Base-by-base conservation (phyloP, 2,329 filamentous ascomycete genomes). In the Phialocephala subalpina region DNA sequence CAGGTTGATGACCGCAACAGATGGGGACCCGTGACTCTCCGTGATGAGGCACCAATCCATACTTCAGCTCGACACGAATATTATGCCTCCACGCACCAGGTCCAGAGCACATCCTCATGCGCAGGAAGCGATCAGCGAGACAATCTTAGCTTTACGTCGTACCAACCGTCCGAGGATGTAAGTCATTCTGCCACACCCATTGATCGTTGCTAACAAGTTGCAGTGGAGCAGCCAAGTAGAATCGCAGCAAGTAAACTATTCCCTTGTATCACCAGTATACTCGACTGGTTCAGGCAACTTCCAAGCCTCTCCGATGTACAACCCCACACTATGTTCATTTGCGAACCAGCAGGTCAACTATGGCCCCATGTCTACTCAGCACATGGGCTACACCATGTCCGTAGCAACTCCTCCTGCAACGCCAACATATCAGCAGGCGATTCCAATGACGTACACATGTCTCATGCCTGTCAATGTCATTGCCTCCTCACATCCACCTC, bases 1-100 rank as follows among this genome's bases (percentile, higher is more conserved):
- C 58, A 69, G 11, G 72, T 69, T n/a, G 71, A 73, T 60, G 67
- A 66, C 16, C 69, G 73, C 18, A 75, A 75, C 38, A 69, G 72
- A 57, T 71, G 60, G 1, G n/a, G 67, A 12, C 55, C 62, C 4
- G 64, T 67, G 2, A 63, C 56, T 58, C 58, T 74, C 55, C 60
- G 66, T 8, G 63, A 67, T 53, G 27, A 49, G 12, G 42, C 14
- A 36, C 7, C 22, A 36, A 55, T 18, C 18, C 55, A 58, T 6
- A 62, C 35, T 16, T 58, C 60, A 22, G 25, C 45, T 49, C 45
- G n/a, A n/a, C 49, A 53, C 8, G 55, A 25, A 38, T 14, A n/a
- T 38, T 16, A 22, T 12, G 16, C 20, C 9, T 20, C 18, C n/a
- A 3, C 12, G n/a, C 20, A 57, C 25, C 55, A 38, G 12, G 29